A percentile compares a stretch with the other conserved stretches of the same genome.
Conservation (phyloP, 2,329 filamentous ascomycete genomes). For the Boeremia exigua region DNA sequence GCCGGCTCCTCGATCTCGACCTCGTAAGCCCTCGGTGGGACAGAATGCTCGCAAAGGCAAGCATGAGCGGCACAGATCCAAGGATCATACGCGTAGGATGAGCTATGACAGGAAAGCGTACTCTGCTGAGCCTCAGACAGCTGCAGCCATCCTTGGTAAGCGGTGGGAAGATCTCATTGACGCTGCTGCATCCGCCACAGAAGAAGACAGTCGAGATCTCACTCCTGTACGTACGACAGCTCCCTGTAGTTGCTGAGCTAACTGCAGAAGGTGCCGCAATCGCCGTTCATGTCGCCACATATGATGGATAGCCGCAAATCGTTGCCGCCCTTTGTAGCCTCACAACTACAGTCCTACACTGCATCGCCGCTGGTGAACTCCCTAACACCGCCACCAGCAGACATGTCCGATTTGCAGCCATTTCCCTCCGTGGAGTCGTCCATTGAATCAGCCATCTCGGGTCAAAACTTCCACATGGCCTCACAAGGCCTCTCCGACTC, state of each 20-base stretch:
- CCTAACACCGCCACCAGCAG: slow-evolving; percentile 75
- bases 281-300: slow-evolving; percentile 59
- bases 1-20: slow-evolving; percentile 76
- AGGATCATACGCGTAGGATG: slow-evolving; percentile 74
- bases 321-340: slow-evolving; percentile 62
- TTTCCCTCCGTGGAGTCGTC: slow-evolving; percentile 90
- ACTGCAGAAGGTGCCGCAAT: slow-evolving; percentile 52
- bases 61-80: slow-evolving; percentile 82
- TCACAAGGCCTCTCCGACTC: slow-evolving; percentile 61
- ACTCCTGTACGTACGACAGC: slow-evolving; percentile 72
- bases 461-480: slow-evolving; percentile 67
- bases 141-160: slow-evolving; percentile 76
- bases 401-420: slow-evolving; percentile 63
- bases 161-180: slow-evolving; percentile 97
- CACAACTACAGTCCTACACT: slow-evolving; percentile 72
- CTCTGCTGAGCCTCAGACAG: slow-evolving; percentile 81
- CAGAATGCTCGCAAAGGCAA: slow-evolving; percentile 77
- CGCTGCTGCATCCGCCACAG: slow-evolving; percentile 88
- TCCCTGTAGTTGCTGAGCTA: slow-evolving; percentile 21
- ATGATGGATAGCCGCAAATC: slow-evolving; percentile 61
- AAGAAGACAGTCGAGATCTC: slow-evolving; percentile 86
- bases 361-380: slow-evolving; percentile 91
- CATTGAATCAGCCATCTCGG: slow-evolving; percentile 73
- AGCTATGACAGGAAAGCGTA: slow-evolving; percentile 80
- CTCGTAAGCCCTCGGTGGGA: slow-evolving; percentile 84